Base-by-base conservation (phyloP, 257 asterid species). In the Perilla frutescens region DNA sequence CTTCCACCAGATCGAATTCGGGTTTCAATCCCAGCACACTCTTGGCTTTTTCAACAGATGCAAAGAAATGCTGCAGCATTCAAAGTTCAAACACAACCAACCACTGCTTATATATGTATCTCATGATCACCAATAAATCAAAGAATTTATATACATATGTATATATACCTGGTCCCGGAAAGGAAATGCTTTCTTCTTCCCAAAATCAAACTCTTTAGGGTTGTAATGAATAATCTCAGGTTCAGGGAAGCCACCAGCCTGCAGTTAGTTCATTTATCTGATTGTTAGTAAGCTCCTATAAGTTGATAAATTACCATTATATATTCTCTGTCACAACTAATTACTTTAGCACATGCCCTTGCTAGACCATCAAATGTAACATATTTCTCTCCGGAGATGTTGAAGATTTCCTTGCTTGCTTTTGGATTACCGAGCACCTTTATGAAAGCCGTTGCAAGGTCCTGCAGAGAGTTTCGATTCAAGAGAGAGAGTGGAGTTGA, bases 211-310 rank as follows among this genome's bases (percentile, higher is more conserved):
- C 78, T 89, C 97, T 85, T 94, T 95, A 4, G 99, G 98, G 68
- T 95, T 89, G 94, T 86, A 95, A 70, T 95, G 99, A 81, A 95
- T 56, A 26, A 95, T 81, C 87, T 95, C 96, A 7, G 99, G 99
- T 71, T 85, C 98, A n/a, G 99, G 98, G 81, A 95, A 95, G 55
- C 98, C 98, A 67, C 81, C 98, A 61, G 98, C 97, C 99, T 95
- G 88, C 26, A 20, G 26, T 20, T 20, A 20, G 26, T 80, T 61
- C 13, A 34, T 59, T 6, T 4, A 68, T 48, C 47, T 20, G 26
- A 4, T 54, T 57, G 26, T 26, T 32, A 45, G 43, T 54, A 14
- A 56, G 41, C 6, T 29, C 8, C 10, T 29, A 57, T 32, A 34
- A 34, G 37, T 34, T 34, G 26, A 20, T 34, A 4, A 4, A 34